Evolutionary conservation across 352 stramenopile genomes (phyloP), one percentile per base, ranked within the genome.

Genomic region (Pythium diclinum): DNA sequence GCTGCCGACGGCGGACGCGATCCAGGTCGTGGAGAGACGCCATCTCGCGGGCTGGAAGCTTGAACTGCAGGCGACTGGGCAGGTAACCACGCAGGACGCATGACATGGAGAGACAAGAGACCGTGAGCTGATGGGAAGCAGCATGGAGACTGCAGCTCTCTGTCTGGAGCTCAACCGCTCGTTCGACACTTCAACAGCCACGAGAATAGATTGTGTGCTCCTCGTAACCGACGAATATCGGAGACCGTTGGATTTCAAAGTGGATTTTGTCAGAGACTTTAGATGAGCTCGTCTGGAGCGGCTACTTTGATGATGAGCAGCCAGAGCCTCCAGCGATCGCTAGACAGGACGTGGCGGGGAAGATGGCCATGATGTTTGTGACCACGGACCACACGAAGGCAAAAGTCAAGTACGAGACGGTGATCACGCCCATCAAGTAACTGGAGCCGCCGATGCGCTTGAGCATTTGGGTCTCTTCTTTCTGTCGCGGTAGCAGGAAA

Each of bases 281-380:
- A 40, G 11, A 14, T 40, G 33, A 40, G 33, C 33, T 40, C 33
- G 33, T 40, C 33, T 28, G 2, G 25, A 28, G 25, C 25, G 25
- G 25, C 25, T 28, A 28, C 25, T 28, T 28, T 28, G 25, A 28
- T 28, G 25, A 28, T 51, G 54, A 60, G 54, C 70, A 74, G 2
- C 70, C 67, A 3, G 14, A 33, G n/a, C 72, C 68, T n/a, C 72
- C 72, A 25, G 70, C 68, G 58, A 78, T 67, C 10, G 28, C 4
- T 3, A 74, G 53, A 33, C 72, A 78, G 33, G 61, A 46, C 17
- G 72, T 78, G n/a, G 28, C 47, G 8, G 53, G 44, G 53, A 72
- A 79, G 40, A 79, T 69, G n/a, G 38, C 42, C 49, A 79, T 64
- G 47, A 79, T n/a, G 53, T 76, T 76, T 28, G 63, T 76, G 28